phyloP scores from a whole-genome alignment of 495 filamentous ascomycete genomes.

The Aspergillus olivimuriae region DNA sequence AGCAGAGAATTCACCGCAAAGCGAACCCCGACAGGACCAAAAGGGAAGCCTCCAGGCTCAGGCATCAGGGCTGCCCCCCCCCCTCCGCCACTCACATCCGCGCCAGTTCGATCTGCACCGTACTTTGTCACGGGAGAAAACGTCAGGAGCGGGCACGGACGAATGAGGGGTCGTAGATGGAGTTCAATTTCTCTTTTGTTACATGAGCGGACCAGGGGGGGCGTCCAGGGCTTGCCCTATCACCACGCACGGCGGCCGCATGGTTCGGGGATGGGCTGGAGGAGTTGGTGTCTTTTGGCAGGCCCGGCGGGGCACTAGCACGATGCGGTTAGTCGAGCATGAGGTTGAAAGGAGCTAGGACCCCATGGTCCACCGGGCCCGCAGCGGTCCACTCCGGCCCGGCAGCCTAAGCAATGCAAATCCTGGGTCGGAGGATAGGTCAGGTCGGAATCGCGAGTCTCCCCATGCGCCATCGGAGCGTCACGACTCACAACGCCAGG shows the following conservation, averaged over 20 bases:
- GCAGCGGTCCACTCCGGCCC: constrained; percentile 24
- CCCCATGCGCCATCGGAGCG: too few relatives aligned
- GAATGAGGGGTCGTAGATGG: constrained; percentile 11
- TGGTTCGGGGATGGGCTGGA: constrained; percentile 5
- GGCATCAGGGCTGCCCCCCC: too few relatives aligned
- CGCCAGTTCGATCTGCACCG: constrained; percentile 13
- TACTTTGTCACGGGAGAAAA: constrained; percentile 22
- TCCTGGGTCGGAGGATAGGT: constrained; percentile 7
- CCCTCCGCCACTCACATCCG: constrained; percentile 10
- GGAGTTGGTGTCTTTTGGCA: background rate
- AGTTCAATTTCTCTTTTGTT: constrained; percentile 21
- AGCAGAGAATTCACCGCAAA: too few relatives aligned
- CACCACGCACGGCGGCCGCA: background rate
- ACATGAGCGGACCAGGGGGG: constrained; percentile 5
- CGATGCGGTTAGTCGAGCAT: constrained; percentile 5
- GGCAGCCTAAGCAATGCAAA: constrained; percentile 23
- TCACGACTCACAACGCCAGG: too few relatives aligned
- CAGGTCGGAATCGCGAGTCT: too few relatives aligned
- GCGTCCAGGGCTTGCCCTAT: constrained; percentile 1
- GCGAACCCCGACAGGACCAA: too few relatives aligned
- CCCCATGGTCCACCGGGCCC: constrained; percentile 23
- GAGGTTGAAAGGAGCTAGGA: constrained; percentile 16
- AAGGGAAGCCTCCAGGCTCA: too few relatives aligned
- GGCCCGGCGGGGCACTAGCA: too few relatives aligned
- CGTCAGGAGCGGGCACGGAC: constrained; percentile 9